Evolutionary conservation across 495 filamentous ascomycete species (phyloP).

Genomic region (Daldinia decipiens): DNA sequence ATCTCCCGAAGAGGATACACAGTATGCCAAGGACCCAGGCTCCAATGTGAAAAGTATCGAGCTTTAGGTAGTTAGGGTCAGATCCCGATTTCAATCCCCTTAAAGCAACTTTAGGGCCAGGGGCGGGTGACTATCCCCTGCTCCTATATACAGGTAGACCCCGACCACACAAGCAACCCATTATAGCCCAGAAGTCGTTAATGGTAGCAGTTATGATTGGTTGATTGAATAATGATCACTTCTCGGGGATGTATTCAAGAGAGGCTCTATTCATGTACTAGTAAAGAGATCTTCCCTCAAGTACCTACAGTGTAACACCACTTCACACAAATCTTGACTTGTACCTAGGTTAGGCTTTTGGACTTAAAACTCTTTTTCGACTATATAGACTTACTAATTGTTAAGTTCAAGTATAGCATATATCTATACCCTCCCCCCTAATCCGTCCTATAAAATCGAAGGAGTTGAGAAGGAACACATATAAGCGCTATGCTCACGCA

Average conservation of each 20-base stretch:
- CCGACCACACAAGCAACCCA: background rate
- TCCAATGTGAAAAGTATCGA: conserved; percentile 10
- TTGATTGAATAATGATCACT: background rate
- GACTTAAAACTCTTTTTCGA: background rate
- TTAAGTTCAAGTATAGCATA: background rate
- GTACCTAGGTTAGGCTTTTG: background rate
- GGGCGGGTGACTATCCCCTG: background rate
- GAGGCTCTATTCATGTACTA: background rate
- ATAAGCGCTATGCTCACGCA: conserved; percentile 25
- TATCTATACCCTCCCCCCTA: no score
- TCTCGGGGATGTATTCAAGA: background rate
- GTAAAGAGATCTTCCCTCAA: background rate
- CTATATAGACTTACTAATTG: background rate
- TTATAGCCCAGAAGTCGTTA: background rate
- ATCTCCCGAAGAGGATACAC: conserved; percentile 19
- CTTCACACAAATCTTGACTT: background rate
- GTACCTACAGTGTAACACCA: background rate
- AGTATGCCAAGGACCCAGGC: conserved; percentile 14
- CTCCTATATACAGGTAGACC: background rate
- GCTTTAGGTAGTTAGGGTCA: conserved; percentile 24
- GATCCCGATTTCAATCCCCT: conserved; percentile 33
- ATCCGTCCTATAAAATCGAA: background rate
- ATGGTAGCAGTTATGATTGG: background rate
- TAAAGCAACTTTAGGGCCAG: background rate
- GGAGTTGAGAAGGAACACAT: conserved; percentile 5